phyloP scores from a whole-genome alignment of 2,329 filamentous ascomycete genomes.

The Zasmidium cellare region DNA sequence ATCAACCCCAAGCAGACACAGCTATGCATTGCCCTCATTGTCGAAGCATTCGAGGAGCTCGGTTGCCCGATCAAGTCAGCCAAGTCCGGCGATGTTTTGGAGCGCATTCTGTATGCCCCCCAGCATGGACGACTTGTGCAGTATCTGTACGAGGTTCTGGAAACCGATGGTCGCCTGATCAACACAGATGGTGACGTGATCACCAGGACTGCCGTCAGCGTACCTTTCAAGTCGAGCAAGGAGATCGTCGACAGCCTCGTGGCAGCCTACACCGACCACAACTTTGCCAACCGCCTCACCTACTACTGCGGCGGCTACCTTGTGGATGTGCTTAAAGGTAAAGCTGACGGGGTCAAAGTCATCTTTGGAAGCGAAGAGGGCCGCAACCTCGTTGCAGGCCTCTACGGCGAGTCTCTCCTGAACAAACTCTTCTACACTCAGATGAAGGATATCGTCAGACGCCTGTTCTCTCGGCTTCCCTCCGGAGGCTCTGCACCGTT shows the following conservation, averaged over 20 bases:
- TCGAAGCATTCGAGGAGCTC: slow-evolving; percentile 9
- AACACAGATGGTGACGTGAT: no score
- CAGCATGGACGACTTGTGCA: slow-evolving; percentile 8
- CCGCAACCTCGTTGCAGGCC: not conserved
- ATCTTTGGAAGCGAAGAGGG: not conserved
- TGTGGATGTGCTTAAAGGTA: not conserved
- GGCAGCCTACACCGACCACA: no score
- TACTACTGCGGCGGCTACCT: not conserved
- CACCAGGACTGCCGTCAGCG: no score
- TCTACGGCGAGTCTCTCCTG: not conserved
- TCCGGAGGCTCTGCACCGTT: not conserved
- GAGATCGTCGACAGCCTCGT: no score
- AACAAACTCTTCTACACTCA: not conserved
- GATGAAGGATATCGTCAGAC: not conserved
- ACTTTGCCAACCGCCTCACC: not conserved
- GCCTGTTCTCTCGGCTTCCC: not conserved
- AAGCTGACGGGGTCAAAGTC: not conserved
- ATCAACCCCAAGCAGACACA: slow-evolving; percentile 6
- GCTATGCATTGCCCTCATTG: slow-evolving; percentile 6
- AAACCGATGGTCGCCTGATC: no score
- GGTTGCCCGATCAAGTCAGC: slow-evolving; percentile 7
- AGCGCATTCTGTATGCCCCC: not conserved
- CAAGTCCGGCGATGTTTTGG: slow-evolving; percentile 1
- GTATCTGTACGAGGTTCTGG: no score
- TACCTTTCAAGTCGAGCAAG: no score